Evolutionary conservation across 2,329 filamentous ascomycete genomes (phyloP), one percentile per base, ranked within the genome.

Genomic region (Hymenoscyphus infarciens): DNA sequence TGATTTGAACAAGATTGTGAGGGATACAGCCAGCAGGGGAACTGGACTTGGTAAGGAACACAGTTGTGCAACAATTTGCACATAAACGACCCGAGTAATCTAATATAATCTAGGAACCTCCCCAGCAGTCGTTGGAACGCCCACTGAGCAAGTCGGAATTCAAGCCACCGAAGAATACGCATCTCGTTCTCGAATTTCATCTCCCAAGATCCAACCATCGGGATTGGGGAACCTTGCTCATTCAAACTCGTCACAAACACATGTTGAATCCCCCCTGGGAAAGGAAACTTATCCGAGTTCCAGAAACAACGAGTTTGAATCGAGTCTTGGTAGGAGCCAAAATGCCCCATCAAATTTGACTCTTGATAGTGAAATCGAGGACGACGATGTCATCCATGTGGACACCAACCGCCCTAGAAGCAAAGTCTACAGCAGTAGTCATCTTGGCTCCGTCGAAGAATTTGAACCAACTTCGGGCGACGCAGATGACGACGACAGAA

Each of bases 121-220:
- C 52, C 78, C 81, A 59, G 83, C 83, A 59, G 82, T 86, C 62
- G 77, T 84, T 57, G 87, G 90, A 62, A 95, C 92, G 3, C 95
- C 95, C 2, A 91, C 90, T 69, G 94, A 98, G 71, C 90, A 98
- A 74, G 86, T 96, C 70, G 95, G 91, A 22, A 97, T 93, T 77
- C 85, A 92, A 65, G 94, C 92, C 13, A 88, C 87, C 11, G 92
- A 97, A 67, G 88, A 96, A 73, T 96, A 92, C 73, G 82, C 87
- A 16, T 89, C 88, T 33, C 88, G 91, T 64, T 89, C 88, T 33
- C 88, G 91, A 64, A 87, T 92, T 65, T 82, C 85, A 54, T 90
- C 90, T n/a, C 89, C 89, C n/a, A 52, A 29, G 19, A 55, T 27
- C 8, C 81, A 78, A 57, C 84, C 85, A 16, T 76, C 77, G 27